These are phyloP conservation scores for Termitomyces sp. DNA, from an alignment of 768 basidiomycete species.

Conservation along the genomic window DNA sequence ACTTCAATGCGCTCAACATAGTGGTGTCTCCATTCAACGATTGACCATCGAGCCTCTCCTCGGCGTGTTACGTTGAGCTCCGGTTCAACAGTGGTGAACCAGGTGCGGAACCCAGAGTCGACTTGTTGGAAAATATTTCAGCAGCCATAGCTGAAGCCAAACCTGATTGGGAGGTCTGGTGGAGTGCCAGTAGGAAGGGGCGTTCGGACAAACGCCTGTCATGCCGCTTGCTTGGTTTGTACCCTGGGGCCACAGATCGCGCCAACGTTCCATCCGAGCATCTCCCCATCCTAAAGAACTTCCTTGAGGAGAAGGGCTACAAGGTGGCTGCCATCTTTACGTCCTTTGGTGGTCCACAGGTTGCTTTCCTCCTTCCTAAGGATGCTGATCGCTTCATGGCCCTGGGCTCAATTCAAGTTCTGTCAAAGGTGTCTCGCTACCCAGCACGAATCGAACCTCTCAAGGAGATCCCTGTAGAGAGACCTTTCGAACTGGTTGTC, in stretches of 20 bases:
- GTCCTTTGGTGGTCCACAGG: too few species aligned
- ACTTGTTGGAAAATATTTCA: background rate
- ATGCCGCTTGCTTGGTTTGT: too few species aligned
- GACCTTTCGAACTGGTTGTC: background rate
- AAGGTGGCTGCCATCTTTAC: too few species aligned
- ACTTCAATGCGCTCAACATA: background rate
- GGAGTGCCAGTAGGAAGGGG: background rate
- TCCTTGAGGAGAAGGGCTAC: too few species aligned
- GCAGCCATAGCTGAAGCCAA: background rate
- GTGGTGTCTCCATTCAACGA: background rate
- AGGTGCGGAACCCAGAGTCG: background rate
- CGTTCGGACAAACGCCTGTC: too few species aligned
- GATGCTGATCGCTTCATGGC: too few species aligned
- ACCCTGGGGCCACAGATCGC: too few species aligned
- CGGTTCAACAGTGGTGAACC: background rate
- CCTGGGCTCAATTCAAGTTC: too few species aligned
- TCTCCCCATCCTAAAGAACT: too few species aligned
- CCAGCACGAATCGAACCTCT: background rate
- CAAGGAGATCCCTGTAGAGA: background rate
- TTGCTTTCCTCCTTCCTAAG: too few species aligned
- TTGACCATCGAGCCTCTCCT: accelerated
- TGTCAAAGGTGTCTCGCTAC: too few species aligned
- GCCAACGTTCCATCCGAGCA: too few species aligned
- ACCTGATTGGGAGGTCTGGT: background rate
- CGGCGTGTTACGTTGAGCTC: background rate